A percentile compares a stretch with the other conserved stretches of the same genome.
These are phyloP conservation scores for Thelonectria olida DNA, from an alignment of 2,329 filamentous ascomycete species.

Conservation along the genomic window DNA sequence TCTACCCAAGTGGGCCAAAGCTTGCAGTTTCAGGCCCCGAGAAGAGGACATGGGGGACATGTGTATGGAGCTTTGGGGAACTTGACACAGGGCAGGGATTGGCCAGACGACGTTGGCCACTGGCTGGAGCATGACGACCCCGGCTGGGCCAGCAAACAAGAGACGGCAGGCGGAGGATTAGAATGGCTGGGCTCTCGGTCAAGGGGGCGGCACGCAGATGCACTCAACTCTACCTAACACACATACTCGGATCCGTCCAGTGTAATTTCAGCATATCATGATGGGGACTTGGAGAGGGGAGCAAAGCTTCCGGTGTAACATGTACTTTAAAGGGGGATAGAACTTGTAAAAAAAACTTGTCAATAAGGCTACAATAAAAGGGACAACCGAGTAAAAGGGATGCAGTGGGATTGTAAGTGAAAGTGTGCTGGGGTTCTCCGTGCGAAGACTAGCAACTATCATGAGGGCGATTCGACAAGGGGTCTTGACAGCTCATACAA, in stretches of 20 bases:
- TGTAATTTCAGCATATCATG: conserved; percentile 37
- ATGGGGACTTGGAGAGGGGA: conserved; percentile 24
- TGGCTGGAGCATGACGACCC: conserved; percentile 17
- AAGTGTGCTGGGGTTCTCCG: neutral
- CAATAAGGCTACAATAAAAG: conserved; percentile 11
- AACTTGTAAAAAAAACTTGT: conserved; percentile 36
- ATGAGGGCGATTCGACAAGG: neutral
- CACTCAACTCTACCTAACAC: conserved; percentile 43
- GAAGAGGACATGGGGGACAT: conserved; percentile 21
- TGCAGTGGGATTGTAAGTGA: neutral
- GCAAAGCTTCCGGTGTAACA: conserved; percentile 30
- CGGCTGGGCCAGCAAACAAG: conserved; percentile 8
- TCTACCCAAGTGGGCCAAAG: conserved; percentile 2
- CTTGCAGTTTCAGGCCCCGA: conserved; percentile 1
- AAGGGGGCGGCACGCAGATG: conserved; percentile 33
- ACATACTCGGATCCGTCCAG: conserved; percentile 34
- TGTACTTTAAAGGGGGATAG: conserved; percentile 41
- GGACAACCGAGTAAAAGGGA: neutral
- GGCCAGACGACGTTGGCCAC: conserved; percentile 25
- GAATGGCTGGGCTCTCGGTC: conserved; percentile 21
- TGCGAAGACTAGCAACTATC: no score
- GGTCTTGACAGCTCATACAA: neutral
- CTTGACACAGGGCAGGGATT: conserved; percentile 33
- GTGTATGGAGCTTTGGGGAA: conserved; percentile 29
- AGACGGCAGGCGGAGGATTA: conserved; percentile 3